Percentiles rank a stretch among this genome's conserved stretches.
phyloP scores from a whole-genome alignment of 176 grass and related monocot species.

The Chloris gayana region DNA sequence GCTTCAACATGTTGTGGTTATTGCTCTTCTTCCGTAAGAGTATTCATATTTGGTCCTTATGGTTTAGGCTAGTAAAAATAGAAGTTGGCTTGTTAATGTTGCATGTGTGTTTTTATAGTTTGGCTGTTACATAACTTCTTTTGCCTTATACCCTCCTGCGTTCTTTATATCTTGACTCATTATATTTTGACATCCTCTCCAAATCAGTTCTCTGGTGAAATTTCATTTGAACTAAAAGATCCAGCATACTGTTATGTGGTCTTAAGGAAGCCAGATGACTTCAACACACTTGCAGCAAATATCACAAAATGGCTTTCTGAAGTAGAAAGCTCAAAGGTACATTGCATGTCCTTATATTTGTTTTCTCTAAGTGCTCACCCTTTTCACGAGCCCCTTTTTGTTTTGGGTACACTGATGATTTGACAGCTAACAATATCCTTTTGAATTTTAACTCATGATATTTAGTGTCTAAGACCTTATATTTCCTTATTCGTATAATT shows the following conservation, averaged over 20 bases:
- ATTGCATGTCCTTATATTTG: background rate
- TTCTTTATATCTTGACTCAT: slow-evolving; percentile 21
- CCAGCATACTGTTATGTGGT: slow-evolving; percentile 72
- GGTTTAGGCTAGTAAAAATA: background rate
- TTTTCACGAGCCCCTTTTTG: slow-evolving; percentile 13
- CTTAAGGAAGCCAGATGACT: slow-evolving; percentile 80
- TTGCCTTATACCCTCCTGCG: slow-evolving; percentile 5
- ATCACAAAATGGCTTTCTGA: slow-evolving; percentile 84
- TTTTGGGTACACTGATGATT: background rate
- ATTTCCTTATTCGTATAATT: slow-evolving; percentile 1
- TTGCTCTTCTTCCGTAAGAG: background rate
- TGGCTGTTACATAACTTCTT: background rate
- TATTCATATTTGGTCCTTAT: slow-evolving; percentile 10
- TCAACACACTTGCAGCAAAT: slow-evolving; percentile 68
- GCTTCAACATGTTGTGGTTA: background rate
- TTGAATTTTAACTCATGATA: slow-evolving; percentile 12
- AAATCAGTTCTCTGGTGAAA: slow-evolving; percentile 78
- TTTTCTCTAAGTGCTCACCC: slow-evolving; percentile 9
- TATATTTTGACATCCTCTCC: slow-evolving; percentile 24
- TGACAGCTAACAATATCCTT: background rate
- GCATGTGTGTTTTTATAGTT: background rate
- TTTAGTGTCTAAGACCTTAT: background rate
- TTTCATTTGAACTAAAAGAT: slow-evolving; percentile 93
- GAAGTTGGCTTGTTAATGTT: slow-evolving; percentile 14
- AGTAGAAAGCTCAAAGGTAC: slow-evolving; percentile 88